Base-by-base conservation (phyloP, 2,329 filamentous ascomycete species). In the Massarina eburnea region DNA sequence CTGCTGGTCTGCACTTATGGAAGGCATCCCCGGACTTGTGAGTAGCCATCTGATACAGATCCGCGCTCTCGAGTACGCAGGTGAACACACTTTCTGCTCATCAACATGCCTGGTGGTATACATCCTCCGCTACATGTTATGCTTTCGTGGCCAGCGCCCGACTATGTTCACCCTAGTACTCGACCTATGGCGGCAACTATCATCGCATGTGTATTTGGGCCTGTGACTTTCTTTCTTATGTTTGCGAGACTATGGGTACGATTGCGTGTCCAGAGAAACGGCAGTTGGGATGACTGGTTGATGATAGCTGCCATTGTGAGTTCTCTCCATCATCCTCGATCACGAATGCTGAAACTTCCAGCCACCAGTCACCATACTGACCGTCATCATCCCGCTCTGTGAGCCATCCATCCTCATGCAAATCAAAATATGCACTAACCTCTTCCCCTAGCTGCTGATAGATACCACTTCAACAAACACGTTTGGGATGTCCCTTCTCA, bases 201-300 rank as follows among this genome's bases (percentile, higher is more conserved):
- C 12, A 24, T 61, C 17, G 51, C 61, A 4, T 59, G 52, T 30
- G 35, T 64, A 3, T 48, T 54, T 18, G 61, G 61, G 4, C 57
- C 61, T 1, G 26, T 66, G 7, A 64, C 56, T 5, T 15, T 62
- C 3, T 24, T 38, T 7, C 49, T 66, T n/a, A 32, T 63, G 10
- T 41, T 66, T 34, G 53, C 54, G 12, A 49, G 63, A 24, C 41
- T 67, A 20, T 67, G 63, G 62, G 58, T 65, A 2, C 52, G 64
- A 18, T 46, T 64, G 10, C 48, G 49, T 8, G 55, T 62, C 36
- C 63, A 66, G 41, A 46, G 43, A 15, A 59, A 54, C 32, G 38
- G 58, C 10, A 59, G 62, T 5, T 57, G 45, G 53, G 64, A 66
- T 29, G 64, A 67, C 40, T 66, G 61, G 62, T 34, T 66, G 12